Evolutionary conservation across 305 asterid genomes (phyloP).

Genomic region (Petunia hybrid): DNA sequence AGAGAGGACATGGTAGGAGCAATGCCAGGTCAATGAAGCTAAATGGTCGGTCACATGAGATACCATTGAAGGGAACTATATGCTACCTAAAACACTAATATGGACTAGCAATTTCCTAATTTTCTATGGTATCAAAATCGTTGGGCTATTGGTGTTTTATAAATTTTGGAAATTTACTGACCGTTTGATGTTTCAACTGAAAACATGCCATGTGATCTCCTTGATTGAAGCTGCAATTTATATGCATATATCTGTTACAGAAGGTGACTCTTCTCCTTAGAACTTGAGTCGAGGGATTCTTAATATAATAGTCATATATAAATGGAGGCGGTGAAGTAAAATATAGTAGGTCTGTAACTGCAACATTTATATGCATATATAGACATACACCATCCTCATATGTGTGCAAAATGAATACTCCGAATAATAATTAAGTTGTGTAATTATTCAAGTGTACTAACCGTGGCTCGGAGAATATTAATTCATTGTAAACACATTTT

Average conservation of each 20-base stretch:
- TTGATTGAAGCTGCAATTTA: slow-evolving; percentile 21
- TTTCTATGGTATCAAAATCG: slow-evolving; percentile 38
- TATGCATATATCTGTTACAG: no score
- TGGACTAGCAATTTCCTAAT: slow-evolving; percentile 47
- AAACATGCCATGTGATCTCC: slow-evolving; percentile 72
- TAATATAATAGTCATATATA: no score
- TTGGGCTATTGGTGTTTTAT: slow-evolving; percentile 45
- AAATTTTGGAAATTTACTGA: slow-evolving; percentile 33
- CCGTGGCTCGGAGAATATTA: neutral
- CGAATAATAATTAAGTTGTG: neutral
- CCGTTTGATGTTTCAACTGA: slow-evolving; percentile 43
- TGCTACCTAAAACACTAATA: slow-evolving; percentile 49
- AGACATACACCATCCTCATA: neutral
- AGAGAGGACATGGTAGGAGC: slow-evolving; percentile 34
- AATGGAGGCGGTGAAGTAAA: no score
- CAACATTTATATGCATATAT: neutral
- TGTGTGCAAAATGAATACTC: neutral
- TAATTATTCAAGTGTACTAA: neutral
- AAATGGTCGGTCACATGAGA: slow-evolving; percentile 69
- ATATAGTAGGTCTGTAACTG: no score
- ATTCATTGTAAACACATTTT: neutral
- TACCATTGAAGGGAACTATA: slow-evolving; percentile 66
- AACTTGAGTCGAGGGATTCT: no score
- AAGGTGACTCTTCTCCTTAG: no score
- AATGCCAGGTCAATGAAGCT: slow-evolving; percentile 51